Evolutionary conservation across 2,329 filamentous ascomycete genomes (phyloP).

Genomic region (Ophiostoma populinum): DNA sequence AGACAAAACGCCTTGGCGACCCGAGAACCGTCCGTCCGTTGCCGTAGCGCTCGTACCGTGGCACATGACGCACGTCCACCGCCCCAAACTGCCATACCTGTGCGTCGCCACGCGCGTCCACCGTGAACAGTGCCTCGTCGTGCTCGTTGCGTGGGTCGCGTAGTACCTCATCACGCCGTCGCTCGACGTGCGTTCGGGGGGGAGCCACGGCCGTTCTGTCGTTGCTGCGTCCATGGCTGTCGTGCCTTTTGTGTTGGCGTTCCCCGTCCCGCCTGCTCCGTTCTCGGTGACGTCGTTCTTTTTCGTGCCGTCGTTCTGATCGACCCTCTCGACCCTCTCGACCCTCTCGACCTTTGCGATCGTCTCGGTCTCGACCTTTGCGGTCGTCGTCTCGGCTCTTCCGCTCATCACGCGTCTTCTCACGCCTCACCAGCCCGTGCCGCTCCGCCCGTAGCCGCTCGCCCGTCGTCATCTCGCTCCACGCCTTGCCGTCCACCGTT

Average conservation of each 20-base stretch:
- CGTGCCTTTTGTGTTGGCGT: not conserved
- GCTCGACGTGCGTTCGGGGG: too few species aligned
- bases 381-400: too few species aligned
- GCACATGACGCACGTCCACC: constrained; percentile 54
- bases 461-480: too few species aligned
- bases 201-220: too few species aligned
- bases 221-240: not conserved
- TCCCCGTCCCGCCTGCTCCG: not conserved
- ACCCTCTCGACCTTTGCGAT: too few species aligned
- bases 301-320: too few species aligned
- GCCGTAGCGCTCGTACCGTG: constrained; percentile 52
- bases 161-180: not conserved
- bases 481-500: too few species aligned
- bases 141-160: constrained; percentile 1
- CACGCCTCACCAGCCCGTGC: too few species aligned
- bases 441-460: too few species aligned
- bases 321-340: too few species aligned
- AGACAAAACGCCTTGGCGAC: constrained; percentile 36
- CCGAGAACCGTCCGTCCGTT: constrained; percentile 58
- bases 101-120: constrained; percentile 62
- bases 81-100: constrained; percentile 60
- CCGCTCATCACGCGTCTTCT: too few species aligned
- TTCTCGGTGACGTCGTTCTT: not conserved
- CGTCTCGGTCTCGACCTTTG: too few species aligned
- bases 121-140: constrained; percentile 27